Evolutionary conservation across 2,329 filamentous ascomycete species (phyloP).

Genomic region (Pestalotiopsis sp.): DNA sequence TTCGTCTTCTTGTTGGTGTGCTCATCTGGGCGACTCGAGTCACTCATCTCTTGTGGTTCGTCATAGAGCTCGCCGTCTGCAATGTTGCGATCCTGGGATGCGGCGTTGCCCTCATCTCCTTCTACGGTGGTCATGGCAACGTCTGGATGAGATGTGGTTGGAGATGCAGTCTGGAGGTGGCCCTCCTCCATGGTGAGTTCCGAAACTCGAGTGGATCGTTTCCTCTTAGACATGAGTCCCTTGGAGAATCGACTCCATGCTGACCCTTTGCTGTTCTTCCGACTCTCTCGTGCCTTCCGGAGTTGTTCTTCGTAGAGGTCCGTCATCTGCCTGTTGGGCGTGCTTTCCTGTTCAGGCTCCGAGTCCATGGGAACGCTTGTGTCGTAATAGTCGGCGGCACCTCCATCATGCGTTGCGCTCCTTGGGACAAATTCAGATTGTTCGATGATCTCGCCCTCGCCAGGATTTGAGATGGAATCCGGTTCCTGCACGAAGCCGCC

Average conservation of each 20-base stretch:
- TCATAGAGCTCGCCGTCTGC: slow-evolving; percentile 20
- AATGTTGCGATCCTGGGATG: slow-evolving; percentile 16
- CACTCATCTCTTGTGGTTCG: slow-evolving; percentile 23
- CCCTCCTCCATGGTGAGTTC: slow-evolving; percentile 21
- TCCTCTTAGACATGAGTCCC: slow-evolving; percentile 24
- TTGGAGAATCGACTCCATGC: slow-evolving; percentile 26
- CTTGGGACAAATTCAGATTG: slow-evolving; percentile 5
- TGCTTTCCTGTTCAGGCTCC: slow-evolving; percentile 23
- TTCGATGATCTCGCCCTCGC: slow-evolving; percentile 16
- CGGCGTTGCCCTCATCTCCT: slow-evolving; percentile 20
- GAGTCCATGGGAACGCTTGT: slow-evolving; percentile 32
- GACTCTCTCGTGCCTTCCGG: slow-evolving; percentile 26
- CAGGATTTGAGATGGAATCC: slow-evolving; percentile 21
- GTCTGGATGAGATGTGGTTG: slow-evolving; percentile 18
- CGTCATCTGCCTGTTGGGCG: slow-evolving; percentile 29
- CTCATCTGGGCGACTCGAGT: slow-evolving; percentile 4
- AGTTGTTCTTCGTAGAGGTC: slow-evolving; percentile 31
- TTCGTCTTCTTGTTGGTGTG: slow-evolving; percentile 11
- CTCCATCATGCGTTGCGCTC: slow-evolving; percentile 18
- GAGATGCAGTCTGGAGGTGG: slow-evolving; percentile 4
- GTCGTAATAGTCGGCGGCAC: slow-evolving; percentile 34
- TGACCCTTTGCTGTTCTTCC: slow-evolving; percentile 27
- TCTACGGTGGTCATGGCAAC: slow-evolving; percentile 13
- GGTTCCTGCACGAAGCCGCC: slow-evolving; percentile 21
- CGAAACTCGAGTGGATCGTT: slow-evolving; percentile 30